Percentiles rank a stretch among this genome's conserved stretches.
Conservation (phyloP, 345 rosid genomes). For the Populus deltoides region DNA sequence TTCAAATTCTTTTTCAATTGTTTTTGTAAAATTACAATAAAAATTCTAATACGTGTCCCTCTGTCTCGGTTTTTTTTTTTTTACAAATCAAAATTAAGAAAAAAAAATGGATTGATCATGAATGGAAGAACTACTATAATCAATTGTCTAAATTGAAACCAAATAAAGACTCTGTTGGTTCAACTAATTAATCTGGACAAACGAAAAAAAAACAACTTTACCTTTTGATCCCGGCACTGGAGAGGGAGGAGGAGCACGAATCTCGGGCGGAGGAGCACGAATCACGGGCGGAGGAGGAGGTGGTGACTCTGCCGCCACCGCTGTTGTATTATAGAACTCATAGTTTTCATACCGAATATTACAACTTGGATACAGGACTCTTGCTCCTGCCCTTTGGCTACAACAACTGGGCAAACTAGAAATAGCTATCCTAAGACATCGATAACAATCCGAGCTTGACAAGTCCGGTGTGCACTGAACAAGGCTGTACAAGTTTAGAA, state of each 20-base stretch:
- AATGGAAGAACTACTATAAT: no score
- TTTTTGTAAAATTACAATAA: no score
- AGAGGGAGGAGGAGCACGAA: slow-evolving; percentile 11
- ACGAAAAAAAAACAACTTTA: background rate
- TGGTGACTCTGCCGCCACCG: background rate
- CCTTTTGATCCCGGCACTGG: slow-evolving; percentile 14
- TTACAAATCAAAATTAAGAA: no score
- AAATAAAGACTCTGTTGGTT: no score
- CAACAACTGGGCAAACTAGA: slow-evolving; percentile 9
- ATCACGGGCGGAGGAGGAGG: background rate
- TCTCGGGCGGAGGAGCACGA: background rate
- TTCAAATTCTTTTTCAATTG: no score
- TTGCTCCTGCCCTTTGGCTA: slow-evolving; percentile 30
- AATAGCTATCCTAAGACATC: slow-evolving; percentile 9
- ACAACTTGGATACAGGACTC: slow-evolving; percentile 35
- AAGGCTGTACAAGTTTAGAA: slow-evolving; percentile 18
- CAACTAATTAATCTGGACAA: no score
- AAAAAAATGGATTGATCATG: no score
- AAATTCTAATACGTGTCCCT: no score
- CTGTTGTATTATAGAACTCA: slow-evolving; percentile 14
- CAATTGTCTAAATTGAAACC: no score
- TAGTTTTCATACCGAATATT: slow-evolving; percentile 27
- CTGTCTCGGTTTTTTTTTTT: no score
- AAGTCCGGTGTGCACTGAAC: slow-evolving; percentile 47
- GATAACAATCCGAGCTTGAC: background rate